Percentiles rank a stretch among this genome's conserved stretches.
These are phyloP conservation scores for Lactarius vividus DNA, from an alignment of 768 basidiomycete genomes.

Conservation along the genomic window DNA sequence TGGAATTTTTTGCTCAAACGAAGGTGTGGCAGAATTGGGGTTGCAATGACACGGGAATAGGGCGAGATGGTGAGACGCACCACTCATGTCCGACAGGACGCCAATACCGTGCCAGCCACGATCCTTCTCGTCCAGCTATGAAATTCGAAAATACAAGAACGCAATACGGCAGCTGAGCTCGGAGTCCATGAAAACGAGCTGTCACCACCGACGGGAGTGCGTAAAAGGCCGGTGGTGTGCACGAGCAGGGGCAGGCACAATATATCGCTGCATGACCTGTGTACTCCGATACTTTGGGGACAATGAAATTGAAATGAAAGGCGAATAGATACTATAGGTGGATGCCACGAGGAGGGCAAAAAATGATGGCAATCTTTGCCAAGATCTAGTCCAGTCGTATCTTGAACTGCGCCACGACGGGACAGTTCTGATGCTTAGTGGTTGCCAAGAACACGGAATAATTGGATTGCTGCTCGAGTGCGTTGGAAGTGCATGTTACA, in stretches of 20 bases:
- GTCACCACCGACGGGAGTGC: not conserved
- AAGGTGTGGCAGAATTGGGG: conserved; percentile 19
- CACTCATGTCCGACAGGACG: not conserved
- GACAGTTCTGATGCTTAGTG: not conserved
- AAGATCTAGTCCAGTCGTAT: not conserved
- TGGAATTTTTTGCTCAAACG: conserved; percentile 8
- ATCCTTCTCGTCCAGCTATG: not conserved
- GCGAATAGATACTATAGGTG: not conserved
- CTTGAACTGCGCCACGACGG: not conserved
- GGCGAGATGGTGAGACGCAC: not conserved
- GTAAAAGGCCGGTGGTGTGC: not conserved
- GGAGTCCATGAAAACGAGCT: not conserved
- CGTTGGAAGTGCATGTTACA: not conserved
- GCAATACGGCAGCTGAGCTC: conserved; percentile 18
- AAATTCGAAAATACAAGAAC: conserved; percentile 2
- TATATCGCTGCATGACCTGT: not conserved
- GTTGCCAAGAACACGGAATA: conserved; percentile 3
- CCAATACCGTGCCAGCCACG: conserved; percentile 16
- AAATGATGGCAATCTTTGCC: not conserved
- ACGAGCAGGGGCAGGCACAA: not conserved
- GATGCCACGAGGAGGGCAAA: not conserved
- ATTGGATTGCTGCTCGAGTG: not conserved
- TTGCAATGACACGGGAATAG: conserved; percentile 8
- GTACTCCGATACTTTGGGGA: not conserved
- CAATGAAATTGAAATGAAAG: conserved; percentile 6